Evolutionary conservation across 2,329 filamentous ascomycete genomes (phyloP), one percentile per base, ranked within the genome.

Genomic region (Alternaria metachromatica): DNA sequence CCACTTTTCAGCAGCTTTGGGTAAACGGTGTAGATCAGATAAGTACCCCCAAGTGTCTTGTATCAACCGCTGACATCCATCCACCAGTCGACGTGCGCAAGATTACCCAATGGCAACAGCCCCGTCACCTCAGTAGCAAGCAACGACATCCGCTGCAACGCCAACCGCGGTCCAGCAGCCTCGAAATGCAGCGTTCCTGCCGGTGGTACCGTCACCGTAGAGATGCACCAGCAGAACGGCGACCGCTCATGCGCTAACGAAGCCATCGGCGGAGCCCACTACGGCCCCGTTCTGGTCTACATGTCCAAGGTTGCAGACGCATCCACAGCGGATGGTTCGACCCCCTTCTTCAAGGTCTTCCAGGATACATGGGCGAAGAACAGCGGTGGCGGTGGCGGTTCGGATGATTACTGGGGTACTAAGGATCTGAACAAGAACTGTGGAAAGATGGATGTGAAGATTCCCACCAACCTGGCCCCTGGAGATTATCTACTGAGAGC

Each of bases 311-410:
- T 80, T 30, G 84, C 84, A 71, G 76, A 79, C 15, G 75, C 80
- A 15, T 85, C 84, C 70, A 83, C 84, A 65, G 86, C 86, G 26
- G 83, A 84, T 64, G 81, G 83, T 46, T 81, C 82, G 56, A 78
- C 82, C 18, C 76, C 78, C 55, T 88, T 86, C 84, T 88, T 88
- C 83, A 88, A 88, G 82, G 66, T 88, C 67, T 85, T 87, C 71
- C 80, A 88, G 77, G 83, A 83, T 72, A 82, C 83, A 3, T 83
- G 83, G 75, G 86, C 82, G 30, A 78, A 85, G 66, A 82, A 78
- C 43, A 80, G 82, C 4, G 74, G 79, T 41, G 78, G 79, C 5
- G 65, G 68, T 3, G 51, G 64, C 13, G 75, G 85, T 41, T 82
- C 81, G 45, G 82, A 82, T 56, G 82, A 82, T 43, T 82, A 80